Percentiles rank a stretch among this genome's conserved stretches.
phyloP scores from a whole-genome alignment of 2,329 filamentous ascomycete genomes.

The Xylaria sp. region DNA sequence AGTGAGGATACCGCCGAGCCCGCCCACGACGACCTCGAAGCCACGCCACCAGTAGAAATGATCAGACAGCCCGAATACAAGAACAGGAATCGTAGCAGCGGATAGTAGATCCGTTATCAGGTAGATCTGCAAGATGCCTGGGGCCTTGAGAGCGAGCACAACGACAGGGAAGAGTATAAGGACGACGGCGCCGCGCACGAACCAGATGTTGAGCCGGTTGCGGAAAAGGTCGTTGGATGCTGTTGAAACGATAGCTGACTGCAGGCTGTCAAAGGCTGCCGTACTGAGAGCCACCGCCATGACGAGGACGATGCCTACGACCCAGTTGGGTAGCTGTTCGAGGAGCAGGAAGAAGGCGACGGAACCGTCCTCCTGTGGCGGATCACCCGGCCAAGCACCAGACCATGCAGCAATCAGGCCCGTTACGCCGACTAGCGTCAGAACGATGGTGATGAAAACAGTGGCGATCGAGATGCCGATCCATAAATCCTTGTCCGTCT shows the following conservation, averaged over 20 bases:
- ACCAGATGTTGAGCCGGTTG: conserved; percentile 81
- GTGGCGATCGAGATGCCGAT: conserved; percentile 78
- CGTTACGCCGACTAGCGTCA: conserved; percentile 77
- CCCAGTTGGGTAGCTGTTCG: conserved; percentile 78
- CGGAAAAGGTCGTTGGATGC: conserved; percentile 87
- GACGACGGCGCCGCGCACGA: conserved; percentile 75
- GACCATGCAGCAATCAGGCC: conserved; percentile 84
- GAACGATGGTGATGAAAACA: conserved; percentile 72
- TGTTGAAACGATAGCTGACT: conserved; percentile 86
- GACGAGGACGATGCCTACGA: conserved; percentile 83
- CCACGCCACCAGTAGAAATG: conserved; percentile 79
- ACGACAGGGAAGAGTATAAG: conserved; percentile 79
- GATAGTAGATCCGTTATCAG: conserved; percentile 84
- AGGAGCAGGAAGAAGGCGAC: conserved; percentile 82
- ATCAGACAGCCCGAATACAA: conserved; percentile 77
- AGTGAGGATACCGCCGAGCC: conserved; percentile 79
- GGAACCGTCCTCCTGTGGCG: conserved; percentile 68
- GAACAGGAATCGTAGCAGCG: conserved; percentile 78
- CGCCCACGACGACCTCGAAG: conserved; percentile 82
- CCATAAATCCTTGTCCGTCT: conserved; percentile 81
- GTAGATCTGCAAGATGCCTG: conserved; percentile 83
- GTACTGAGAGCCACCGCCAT: conserved; percentile 83
- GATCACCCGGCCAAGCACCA: conserved; percentile 74
- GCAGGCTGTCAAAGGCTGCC: conserved; percentile 82
- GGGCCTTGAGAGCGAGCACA: conserved; percentile 77